Percentiles rank a stretch among this genome's conserved stretches.
Conservation (phyloP, 140 eudicot species). For the Cichorium intybus region DNA sequence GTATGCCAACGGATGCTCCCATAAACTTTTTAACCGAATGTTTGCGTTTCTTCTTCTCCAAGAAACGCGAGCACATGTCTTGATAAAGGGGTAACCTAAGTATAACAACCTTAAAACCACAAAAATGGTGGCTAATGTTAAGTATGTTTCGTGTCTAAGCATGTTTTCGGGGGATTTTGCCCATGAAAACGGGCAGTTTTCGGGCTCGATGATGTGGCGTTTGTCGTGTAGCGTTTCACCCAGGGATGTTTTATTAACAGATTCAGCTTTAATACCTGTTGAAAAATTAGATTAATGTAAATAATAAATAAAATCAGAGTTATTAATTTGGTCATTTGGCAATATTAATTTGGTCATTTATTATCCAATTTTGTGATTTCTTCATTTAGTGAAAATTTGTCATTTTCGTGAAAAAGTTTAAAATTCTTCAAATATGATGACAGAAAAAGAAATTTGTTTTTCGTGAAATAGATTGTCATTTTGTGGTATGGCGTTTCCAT, state of each 20-base stretch:
- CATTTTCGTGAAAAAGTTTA: too few species aligned
- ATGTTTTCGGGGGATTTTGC: slow-evolving; percentile 72
- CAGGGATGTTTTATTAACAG: slow-evolving; percentile 29
- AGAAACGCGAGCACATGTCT: slow-evolving; percentile 38
- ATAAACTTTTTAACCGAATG: slow-evolving; percentile 45
- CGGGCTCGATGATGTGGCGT: slow-evolving; percentile 32
- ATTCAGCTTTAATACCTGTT: slow-evolving; percentile 39
- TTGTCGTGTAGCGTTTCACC: slow-evolving; percentile 35
- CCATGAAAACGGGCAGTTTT: slow-evolving; percentile 80
- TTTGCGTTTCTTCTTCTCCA: slow-evolving; percentile 55
- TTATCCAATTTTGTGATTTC: too few species aligned
- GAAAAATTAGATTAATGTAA: slow-evolving; percentile 3
- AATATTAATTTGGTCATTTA: too few species aligned
- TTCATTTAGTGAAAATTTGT: too few species aligned
- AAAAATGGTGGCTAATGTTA: slow-evolving; percentile 68
- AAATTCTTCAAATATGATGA: too few species aligned
- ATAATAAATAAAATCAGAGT: too few species aligned
- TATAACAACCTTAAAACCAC: slow-evolving; percentile 53
- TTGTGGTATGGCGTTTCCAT: not conserved
- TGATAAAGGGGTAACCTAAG: slow-evolving; percentile 41
- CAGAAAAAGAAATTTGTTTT: too few species aligned
- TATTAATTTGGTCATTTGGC: too few species aligned
- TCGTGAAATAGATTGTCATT: not conserved
- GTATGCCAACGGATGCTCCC: slow-evolving; percentile 61
- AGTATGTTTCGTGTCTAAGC: slow-evolving; percentile 69